Percentiles rank a stretch among this genome's conserved stretches.
Conservation (phyloP, 495 filamentous ascomycete genomes). For the Darksidea phi region DNA sequence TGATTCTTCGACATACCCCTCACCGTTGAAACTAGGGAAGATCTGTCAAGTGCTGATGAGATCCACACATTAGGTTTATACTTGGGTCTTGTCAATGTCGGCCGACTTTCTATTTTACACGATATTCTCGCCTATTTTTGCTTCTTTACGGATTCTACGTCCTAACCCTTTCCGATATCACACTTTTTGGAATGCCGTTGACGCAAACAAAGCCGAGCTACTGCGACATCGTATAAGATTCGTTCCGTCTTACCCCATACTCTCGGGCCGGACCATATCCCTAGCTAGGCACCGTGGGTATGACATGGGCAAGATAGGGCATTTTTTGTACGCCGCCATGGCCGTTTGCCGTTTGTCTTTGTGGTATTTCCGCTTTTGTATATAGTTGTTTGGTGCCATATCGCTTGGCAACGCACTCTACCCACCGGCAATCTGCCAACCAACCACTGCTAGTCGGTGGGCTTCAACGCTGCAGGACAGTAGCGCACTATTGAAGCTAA, state of each 20-base stretch:
- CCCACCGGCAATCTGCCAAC: background rate
- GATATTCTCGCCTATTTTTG: background rate
- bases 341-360: background rate
- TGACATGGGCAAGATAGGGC: background rate
- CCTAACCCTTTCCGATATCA: background rate
- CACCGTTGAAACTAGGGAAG: conserved; percentile 15
- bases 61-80: conserved; percentile 26
- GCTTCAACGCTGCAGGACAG: conserved; percentile 17
- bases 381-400: conserved; percentile 22
- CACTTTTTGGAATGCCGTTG: conserved; percentile 1
- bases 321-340: background rate
- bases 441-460: background rate
- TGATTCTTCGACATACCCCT: conserved; percentile 18
- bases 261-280: conserved; percentile 6
- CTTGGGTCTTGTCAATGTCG: conserved; percentile 28
- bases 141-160: background rate
- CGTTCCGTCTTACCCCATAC: background rate
- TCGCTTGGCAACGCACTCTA: conserved; percentile 18
- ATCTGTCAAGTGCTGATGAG: conserved; percentile 36
- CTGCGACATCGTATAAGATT: background rate
- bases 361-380: conserved; percentile 11
- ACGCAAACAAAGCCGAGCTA: background rate
- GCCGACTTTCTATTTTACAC: background rate
- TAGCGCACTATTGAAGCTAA: conserved; percentile 5
- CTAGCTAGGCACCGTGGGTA: conserved; percentile 6